These are phyloP conservation scores for Hawksworthiomyces lignivorus DNA, from an alignment of 2,329 filamentous ascomycete genomes.

Conservation along the genomic window DNA sequence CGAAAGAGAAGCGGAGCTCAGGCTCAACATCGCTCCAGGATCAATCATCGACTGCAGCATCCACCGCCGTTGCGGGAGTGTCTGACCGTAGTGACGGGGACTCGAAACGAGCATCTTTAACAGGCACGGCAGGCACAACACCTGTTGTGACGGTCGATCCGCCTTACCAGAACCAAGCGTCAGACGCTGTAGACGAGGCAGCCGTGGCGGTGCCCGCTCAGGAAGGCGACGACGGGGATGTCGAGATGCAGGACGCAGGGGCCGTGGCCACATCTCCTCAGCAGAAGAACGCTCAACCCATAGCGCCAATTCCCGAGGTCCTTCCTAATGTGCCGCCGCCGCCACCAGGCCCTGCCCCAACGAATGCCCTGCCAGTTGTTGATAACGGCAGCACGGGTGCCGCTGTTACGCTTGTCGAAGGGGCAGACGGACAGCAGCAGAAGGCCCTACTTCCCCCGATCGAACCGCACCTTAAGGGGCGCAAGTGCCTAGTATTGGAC, in stretches of 20 bases:
- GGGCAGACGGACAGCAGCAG: constrained; percentile 29
- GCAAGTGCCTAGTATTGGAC: constrained; percentile 92
- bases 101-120: constrained; percentile 32
- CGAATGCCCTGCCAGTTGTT: constrained; percentile 13
- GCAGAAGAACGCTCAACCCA: constrained; percentile 33
- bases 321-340: constrained; percentile 39
- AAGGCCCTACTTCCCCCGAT: constrained; percentile 77
- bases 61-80: constrained; percentile 12
- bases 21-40: constrained; percentile 37
- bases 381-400: constrained; percentile 17
- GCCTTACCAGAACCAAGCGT: constrained; percentile 18
- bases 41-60: constrained; percentile 24
- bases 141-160: constrained; percentile 36
- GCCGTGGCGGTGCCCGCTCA: constrained; percentile 20
- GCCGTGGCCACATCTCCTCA: constrained; percentile 34
- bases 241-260: constrained; percentile 59
- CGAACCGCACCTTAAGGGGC: constrained; percentile 69
- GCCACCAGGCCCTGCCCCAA: constrained; percentile 36
- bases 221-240: constrained; percentile 50
- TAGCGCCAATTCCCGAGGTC: constrained; percentile 28
- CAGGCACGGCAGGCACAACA: constrained; percentile 27
- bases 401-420: constrained; percentile 29
- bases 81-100: too few species aligned
- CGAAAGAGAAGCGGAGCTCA: constrained; percentile 38
- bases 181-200: constrained; percentile 4